Base-by-base conservation (phyloP, 208 protist genomes). In the Acanthamoeba royreba region DNA sequence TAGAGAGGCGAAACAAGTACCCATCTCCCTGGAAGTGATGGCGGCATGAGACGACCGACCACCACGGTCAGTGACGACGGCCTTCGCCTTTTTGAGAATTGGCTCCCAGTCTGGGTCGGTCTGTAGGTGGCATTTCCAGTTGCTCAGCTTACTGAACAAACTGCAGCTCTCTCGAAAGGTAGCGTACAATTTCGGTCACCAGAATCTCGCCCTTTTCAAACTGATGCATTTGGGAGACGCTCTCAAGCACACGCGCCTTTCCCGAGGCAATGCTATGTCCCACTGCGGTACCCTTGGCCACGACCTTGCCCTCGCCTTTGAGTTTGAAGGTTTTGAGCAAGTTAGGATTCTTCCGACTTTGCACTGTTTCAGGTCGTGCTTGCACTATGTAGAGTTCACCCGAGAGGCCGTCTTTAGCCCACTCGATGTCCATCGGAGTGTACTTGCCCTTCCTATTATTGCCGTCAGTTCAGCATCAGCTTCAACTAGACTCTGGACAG, bases 321-420 rank as follows among this genome's bases (percentile, higher is more conserved):
- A 47, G 43, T 49, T 69, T 91, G 55, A 81, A 89, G 19, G 55
- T 94, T 22, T 72, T 69, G 25, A 92, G 61, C 53, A 63, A 8
- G 49, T 66, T 69, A 3, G 40, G 31, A 28, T 77, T 87, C 33
- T 74, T 63, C 28, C 8, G 11, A 28, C 53, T 86, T 25, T 90
- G 88, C 46, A 96, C 95, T n/a, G 94, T 95, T 46, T 96, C 95
- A 8, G 95, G 94, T n/a, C 95, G 81, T 22, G 95, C 87, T 58
- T 96, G 94, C 33, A 96, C 94, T 9, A 96, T 94, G 25, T 94
- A 96, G 2, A 96, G 72, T 40, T 95, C 42, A 25, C 40, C 25
- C 4, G 52, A 55, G 35, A 87, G 25, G 1, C 79, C 93, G 92
- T 95, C 90, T 52, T 81, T 88, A 43, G 69, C 69, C 91, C 90